Conservation (phyloP, 305 asterid genomes). For the Euphrasia arctica region DNA sequence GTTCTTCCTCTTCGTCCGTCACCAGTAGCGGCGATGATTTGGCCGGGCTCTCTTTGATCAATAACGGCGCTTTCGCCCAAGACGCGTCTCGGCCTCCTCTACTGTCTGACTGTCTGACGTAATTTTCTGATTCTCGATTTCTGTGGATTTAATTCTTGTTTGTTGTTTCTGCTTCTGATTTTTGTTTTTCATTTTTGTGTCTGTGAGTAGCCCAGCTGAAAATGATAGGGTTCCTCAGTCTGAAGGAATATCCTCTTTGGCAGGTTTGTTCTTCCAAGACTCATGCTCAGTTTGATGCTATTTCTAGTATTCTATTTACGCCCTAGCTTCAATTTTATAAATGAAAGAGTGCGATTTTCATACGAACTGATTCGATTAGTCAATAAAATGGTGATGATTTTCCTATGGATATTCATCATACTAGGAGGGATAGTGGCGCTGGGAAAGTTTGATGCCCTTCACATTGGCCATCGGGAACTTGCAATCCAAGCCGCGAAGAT, state of each 20-base stretch:
- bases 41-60: conserved; percentile 22
- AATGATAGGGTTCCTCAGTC: conserved; percentile 43
- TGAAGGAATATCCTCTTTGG: conserved; percentile 46
- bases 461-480: conserved; percentile 95
- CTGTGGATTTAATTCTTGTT: background rate
- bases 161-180: background rate
- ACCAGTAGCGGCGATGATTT: conserved; percentile 30
- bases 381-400: conserved; percentile 10
- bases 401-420: conserved; percentile 16
- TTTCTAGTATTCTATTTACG: no score
- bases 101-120: conserved; percentile 34
- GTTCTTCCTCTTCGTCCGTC: conserved; percentile 24
- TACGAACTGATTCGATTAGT: background rate
- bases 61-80: background rate
- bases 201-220: conserved; percentile 46
- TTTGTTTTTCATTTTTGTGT: background rate
- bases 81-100: conserved; percentile 26
- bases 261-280: conserved; percentile 52
- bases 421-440: conserved; percentile 92
- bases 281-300: no score
- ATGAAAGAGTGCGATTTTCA: background rate
- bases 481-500: conserved; percentile 91
- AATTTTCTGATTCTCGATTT: conserved; percentile 13
- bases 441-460: conserved; percentile 98
- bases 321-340: background rate